Percentiles rank a stretch among this genome's conserved stretches.
These are phyloP conservation scores for Raffaelea albimanens DNA, from an alignment of 2,329 filamentous ascomycete genomes.

Conservation along the genomic window DNA sequence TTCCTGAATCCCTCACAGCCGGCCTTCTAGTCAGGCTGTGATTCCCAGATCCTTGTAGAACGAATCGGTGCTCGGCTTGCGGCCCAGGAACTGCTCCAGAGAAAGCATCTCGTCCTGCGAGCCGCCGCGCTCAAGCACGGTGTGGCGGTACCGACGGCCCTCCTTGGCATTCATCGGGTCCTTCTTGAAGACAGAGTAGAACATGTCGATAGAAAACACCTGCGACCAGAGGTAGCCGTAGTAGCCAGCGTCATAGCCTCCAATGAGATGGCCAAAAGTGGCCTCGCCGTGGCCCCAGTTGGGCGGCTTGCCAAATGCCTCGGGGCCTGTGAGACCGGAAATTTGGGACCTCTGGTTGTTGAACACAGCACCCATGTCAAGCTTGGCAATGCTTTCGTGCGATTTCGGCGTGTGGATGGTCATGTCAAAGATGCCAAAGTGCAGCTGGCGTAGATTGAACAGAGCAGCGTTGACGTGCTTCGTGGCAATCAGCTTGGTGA, in stretches of 20 bases:
- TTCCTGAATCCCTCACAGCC: too few relatives aligned
- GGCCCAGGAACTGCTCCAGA: slow-evolving; percentile 66
- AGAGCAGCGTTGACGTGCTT: slow-evolving; percentile 75
- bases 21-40: slow-evolving; percentile 12
- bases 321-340: slow-evolving; percentile 63
- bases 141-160: slow-evolving; percentile 67
- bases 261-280: slow-evolving; percentile 74
- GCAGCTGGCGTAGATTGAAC: slow-evolving; percentile 68
- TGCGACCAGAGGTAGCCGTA: slow-evolving; percentile 65
- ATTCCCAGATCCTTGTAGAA: slow-evolving; percentile 70
- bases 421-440: slow-evolving; percentile 82
- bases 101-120: slow-evolving; percentile 74
- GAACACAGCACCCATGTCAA: slow-evolving; percentile 59
- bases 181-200: slow-evolving; percentile 67
- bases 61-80: slow-evolving; percentile 66
- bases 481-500: slow-evolving; percentile 63
- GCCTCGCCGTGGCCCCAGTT: slow-evolving; percentile 71
- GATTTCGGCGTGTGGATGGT: slow-evolving; percentile 60
- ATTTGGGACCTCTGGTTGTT: slow-evolving; percentile 66
- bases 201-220: slow-evolving; percentile 82
- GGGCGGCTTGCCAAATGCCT: slow-evolving; percentile 48
- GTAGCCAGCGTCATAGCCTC: slow-evolving; percentile 78
- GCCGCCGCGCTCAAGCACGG: slow-evolving; percentile 68
- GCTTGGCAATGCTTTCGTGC: slow-evolving; percentile 57
- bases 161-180: slow-evolving; percentile 69